Conservation (phyloP, 1,284 basidiomycete genomes). For the Irpex sp. region DNA sequence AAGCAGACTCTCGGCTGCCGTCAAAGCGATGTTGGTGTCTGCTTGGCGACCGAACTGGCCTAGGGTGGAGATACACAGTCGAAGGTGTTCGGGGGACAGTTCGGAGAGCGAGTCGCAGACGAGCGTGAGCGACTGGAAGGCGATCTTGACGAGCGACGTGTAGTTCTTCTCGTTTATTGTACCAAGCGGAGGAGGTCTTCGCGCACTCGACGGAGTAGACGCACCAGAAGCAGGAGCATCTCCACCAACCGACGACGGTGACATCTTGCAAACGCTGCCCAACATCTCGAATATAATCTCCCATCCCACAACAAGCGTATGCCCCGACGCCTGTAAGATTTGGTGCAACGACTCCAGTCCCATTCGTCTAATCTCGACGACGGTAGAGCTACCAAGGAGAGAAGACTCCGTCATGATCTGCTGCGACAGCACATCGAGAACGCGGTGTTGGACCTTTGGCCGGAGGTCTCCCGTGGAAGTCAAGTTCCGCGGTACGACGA, state of each 20-base stretch:
- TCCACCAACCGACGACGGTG: conserved; percentile 39
- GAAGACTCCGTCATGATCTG: conserved; percentile 67
- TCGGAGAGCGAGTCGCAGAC: conserved; percentile 91
- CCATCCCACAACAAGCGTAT: conserved; percentile 91
- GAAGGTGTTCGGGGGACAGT: conserved; percentile 78
- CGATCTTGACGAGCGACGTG: conserved; percentile 75
- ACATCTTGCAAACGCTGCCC: conserved; percentile 71
- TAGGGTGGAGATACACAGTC: conserved; percentile 85
- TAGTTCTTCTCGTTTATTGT: conserved; percentile 62
- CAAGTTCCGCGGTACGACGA: conserved; percentile 67
- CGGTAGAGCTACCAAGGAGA: conserved; percentile 42
- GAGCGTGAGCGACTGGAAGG: conserved; percentile 90
- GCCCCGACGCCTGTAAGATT: conserved; percentile 87
- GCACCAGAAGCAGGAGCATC: conserved; percentile 22
- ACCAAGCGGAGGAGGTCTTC: conserved; percentile 50
- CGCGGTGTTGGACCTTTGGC: conserved; percentile 72
- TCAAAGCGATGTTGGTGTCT: conserved; percentile 95
- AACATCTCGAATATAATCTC: conserved; percentile 90
- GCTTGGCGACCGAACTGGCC: conserved; percentile 88
- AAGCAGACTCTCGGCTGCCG: conserved; percentile 83
- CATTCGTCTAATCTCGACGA: conserved; percentile 79
- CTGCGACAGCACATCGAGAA: conserved; percentile 77
- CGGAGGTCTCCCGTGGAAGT: conserved; percentile 59
- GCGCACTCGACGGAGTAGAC: conserved; percentile 35
- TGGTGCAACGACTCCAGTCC: conserved; percentile 87